A percentile compares a stretch with the other conserved stretches of the same genome.
These are phyloP conservation scores for Paraglomus occultum DNA, from an alignment of 192 early-diverging fungal species.

Conservation along the genomic window DNA sequence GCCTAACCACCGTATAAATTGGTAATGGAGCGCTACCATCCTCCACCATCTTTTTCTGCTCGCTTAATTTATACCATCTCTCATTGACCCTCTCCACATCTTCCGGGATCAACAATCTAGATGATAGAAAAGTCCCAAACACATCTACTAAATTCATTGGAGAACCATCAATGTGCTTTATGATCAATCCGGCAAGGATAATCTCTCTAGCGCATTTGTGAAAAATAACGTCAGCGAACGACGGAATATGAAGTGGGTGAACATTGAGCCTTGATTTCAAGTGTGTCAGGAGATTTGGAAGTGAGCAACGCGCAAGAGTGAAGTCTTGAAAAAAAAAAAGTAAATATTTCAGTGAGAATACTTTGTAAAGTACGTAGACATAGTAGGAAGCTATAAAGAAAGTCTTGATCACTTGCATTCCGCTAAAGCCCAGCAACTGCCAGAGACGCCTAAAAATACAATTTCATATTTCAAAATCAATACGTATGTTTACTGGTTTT, in stretches of 20 bases:
- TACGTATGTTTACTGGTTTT: no score
- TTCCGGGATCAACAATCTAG: conserved; percentile 42
- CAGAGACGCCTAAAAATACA: conserved; percentile 44
- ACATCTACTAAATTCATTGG: conserved; percentile 55
- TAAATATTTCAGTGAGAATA: no score
- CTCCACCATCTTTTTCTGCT: conserved; percentile 52
- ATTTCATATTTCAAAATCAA: no score
- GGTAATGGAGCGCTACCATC: conserved; percentile 68
- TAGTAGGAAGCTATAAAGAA: no score
- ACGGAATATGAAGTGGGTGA: conserved; percentile 34
- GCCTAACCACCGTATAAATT: conserved; percentile 73
- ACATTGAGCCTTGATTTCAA: conserved; percentile 33
- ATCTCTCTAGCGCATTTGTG: conserved; percentile 42
- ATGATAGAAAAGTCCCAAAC: conserved; percentile 53
- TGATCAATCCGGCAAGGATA: conserved; percentile 40
- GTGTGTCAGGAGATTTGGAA: conserved; percentile 37
- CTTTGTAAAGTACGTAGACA: no score
- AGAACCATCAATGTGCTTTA: conserved; percentile 37
- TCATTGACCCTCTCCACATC: conserved; percentile 37
- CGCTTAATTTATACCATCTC: conserved; percentile 55
- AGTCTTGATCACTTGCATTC: conserved; percentile 14
- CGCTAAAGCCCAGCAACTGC: conserved; percentile 61
- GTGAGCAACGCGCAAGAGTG: conserved; percentile 36
- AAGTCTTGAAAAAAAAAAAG: conserved; percentile 33
- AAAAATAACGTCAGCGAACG: conserved; percentile 35